A percentile compares a stretch with the other conserved stretches of the same genome.
Conservation (phyloP, 176 grass and related monocot genomes). For the Oryza nivara region DNA sequence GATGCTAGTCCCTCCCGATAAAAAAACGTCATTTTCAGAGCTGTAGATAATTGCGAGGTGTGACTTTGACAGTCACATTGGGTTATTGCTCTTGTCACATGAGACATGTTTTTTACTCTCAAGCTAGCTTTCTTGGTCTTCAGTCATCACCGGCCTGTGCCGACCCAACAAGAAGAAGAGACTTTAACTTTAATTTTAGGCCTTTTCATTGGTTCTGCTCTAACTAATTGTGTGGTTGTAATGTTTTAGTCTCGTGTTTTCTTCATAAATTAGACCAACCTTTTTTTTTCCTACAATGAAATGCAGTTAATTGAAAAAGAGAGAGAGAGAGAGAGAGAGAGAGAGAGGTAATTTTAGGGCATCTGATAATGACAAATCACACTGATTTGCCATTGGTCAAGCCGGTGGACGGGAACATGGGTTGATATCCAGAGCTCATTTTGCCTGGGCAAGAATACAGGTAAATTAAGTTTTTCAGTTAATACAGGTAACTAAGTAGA, state of each 20-base stretch:
- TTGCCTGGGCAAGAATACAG: not conserved
- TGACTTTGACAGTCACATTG: not conserved
- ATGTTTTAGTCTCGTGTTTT: too few relatives aligned
- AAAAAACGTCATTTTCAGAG: not conserved
- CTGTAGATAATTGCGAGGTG: not conserved
- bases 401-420: not conserved
- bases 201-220: too few relatives aligned
- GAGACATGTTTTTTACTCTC: not conserved
- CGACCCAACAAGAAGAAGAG: not conserved
- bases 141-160: not conserved
- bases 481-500: not conserved
- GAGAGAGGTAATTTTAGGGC: too few relatives aligned
- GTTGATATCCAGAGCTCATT: not conserved
- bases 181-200: not conserved
- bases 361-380: not conserved
- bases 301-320: too few relatives aligned
- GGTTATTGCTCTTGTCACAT: not conserved
- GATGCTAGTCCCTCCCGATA: not conserved
- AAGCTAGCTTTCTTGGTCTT: not conserved
- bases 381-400: not conserved
- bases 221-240: too few relatives aligned
- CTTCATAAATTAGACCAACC: too few relatives aligned
- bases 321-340: too few relatives aligned
- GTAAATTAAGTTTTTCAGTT: too few relatives aligned
- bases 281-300: too few relatives aligned